phyloP scores from a whole-genome alignment of 441 rosid species.

The Erysimum cheiri region DNA sequence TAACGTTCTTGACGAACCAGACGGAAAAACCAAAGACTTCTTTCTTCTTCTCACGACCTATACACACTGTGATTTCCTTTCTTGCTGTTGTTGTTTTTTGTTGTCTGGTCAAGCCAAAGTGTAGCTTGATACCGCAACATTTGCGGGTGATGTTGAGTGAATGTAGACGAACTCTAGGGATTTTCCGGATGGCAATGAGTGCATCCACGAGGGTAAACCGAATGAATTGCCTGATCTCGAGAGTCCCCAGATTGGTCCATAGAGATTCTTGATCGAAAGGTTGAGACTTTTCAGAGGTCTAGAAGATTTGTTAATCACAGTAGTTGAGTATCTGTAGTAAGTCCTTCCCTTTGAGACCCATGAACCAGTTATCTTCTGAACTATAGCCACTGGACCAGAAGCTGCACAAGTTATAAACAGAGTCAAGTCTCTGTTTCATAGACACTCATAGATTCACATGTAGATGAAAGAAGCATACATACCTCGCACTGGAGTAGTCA shows the following conservation, averaged over 20 bases:
- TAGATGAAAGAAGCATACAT: conserved; percentile 43
- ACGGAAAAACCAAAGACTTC: conserved; percentile 35
- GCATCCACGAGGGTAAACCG: conserved; percentile 83
- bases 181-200: conserved; percentile 70
- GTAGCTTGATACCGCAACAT: conserved; percentile 78
- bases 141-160: conserved; percentile 75
- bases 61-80: conserved; percentile 33
- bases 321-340: conserved; percentile 84
- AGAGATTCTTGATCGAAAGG: conserved; percentile 78
- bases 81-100: neutral
- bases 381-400: conserved; percentile 64
- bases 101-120: conserved; percentile 58
- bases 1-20: conserved; percentile 32
- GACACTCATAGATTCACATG: conserved; percentile 10
- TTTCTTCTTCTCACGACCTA: conserved; percentile 36
- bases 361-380: conserved; percentile 77
- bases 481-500: conserved; percentile 70
- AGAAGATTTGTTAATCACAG: conserved; percentile 74
- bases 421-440: conserved; percentile 25
- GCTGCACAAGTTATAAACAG: conserved; percentile 54
- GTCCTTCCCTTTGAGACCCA: conserved; percentile 73
- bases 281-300: conserved; percentile 69
- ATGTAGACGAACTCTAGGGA: conserved; percentile 91
- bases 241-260: conserved; percentile 97
- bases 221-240: conserved; percentile 60